Evolutionary conservation across 495 filamentous ascomycete genomes (phyloP), one percentile per base, ranked within the genome.

Genomic region (Xylaria longipes): DNA sequence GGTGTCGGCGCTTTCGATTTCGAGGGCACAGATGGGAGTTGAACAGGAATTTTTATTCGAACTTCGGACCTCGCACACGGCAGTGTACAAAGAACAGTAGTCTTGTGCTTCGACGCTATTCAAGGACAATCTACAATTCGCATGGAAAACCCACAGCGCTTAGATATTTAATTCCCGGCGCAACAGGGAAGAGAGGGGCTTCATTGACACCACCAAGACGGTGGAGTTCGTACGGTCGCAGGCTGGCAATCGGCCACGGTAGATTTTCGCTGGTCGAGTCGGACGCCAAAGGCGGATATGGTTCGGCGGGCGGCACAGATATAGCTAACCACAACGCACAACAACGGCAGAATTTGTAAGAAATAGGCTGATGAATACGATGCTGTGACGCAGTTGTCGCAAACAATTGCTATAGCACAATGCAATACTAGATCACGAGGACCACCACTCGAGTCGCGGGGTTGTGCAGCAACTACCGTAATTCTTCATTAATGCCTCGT

Each of bases 1-100:
- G 65, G 50, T 68, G 54, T 58, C 58, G 52, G 65, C 37, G 52
- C 52, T 33, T 37, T 68, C 41, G 39, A 64, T n/a, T 27, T 64
- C 29, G 11, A 27, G 0, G 61, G 22, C 39, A n/a, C 27, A 9
- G 52, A 64, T 45, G 5, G 22, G 1, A 33, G 41, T 15, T 64
- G 39, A 14, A 31, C 25, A 3, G 25, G 22, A 31, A 31, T 65
- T n/a, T 52, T 50, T 35, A 50, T 37, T 65, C 62, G 39, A 65
- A 65, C 27, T 48, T n/a, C 27, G 37, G 22, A 33, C 22, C 1
- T 25, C 15, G 14, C 22, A 0, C 15, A 29, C 11, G 1, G 39
- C 20, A 48, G 39, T 14, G 25, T 25, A 46, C 15, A 33, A 6
- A 39, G 35, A 25, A 37, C 39, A 22, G 63, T 25, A 52, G 17